Percentiles rank a stretch among this genome's conserved stretches.
phyloP scores from a whole-genome alignment of 2,329 filamentous ascomycete genomes.

The Orbilia oligospora region DNA sequence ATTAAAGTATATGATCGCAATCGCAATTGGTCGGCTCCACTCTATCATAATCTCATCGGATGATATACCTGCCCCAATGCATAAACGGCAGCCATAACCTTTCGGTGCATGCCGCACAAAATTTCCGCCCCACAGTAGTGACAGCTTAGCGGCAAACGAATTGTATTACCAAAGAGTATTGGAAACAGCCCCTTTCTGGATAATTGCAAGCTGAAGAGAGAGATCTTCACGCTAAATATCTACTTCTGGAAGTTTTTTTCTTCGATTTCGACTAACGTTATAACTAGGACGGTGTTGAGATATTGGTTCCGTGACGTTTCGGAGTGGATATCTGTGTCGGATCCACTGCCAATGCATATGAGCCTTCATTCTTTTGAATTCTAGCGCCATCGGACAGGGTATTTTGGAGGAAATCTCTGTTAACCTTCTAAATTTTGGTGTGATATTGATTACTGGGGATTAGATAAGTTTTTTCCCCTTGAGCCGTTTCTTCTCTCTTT shows the following conservation, averaged over 20 bases:
- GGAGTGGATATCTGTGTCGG: background rate
- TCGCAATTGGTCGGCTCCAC: background rate
- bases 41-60: background rate
- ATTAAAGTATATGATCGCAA: background rate
- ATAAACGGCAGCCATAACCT: background rate
- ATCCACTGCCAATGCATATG: background rate
- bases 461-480: background rate
- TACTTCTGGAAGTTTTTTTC: background rate
- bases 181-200: background rate
- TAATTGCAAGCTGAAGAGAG: background rate
- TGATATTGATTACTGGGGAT: background rate
- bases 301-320: background rate
- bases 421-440: background rate
- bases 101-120: constrained; percentile 3
- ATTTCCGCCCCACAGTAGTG: background rate
- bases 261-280: no score
- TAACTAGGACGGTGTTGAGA: background rate
- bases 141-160: background rate
- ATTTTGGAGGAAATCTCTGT: background rate
- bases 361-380: no score
- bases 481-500: no score
- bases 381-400: constrained; percentile 8
- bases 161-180: background rate
- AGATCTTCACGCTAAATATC: background rate
- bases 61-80: background rate